Percentiles rank a stretch among this genome's conserved stretches.
These are phyloP conservation scores for Verticillium nonalfalfae DNA, from an alignment of 2,329 filamentous ascomycete genomes.

Conservation along the genomic window DNA sequence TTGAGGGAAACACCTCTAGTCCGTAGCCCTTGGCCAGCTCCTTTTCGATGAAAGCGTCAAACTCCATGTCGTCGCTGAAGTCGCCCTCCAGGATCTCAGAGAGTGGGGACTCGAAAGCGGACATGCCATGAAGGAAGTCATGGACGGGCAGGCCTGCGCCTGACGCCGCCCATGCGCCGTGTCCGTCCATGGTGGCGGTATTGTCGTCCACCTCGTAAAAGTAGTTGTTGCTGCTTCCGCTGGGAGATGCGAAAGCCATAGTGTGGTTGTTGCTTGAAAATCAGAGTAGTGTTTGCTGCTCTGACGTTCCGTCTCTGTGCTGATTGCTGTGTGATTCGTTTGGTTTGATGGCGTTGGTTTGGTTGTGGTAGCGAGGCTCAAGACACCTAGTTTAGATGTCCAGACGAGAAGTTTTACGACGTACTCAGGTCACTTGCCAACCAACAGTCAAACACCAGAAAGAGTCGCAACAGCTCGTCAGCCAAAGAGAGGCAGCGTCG, in stretches of 20 bases:
- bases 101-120: neutral
- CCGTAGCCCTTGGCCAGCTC: neutral
- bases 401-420: constrained; percentile 14
- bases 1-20: neutral
- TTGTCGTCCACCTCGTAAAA: neutral
- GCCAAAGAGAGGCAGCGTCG: neutral
- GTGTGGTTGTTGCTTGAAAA: constrained; percentile 1
- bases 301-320: neutral
- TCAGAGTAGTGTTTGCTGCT: neutral
- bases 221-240: neutral
- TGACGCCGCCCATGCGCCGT: neutral
- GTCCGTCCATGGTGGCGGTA: neutral
- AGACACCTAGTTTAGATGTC: constrained; percentile 11
- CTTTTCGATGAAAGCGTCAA: neutral
- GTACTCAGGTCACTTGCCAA: constrained; percentile 14
- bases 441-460: neutral
- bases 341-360: constrained; percentile 3
- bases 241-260: constrained; percentile 7
- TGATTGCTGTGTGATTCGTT: neutral
- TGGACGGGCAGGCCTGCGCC: neutral
- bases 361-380: constrained; percentile 6
- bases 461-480: neutral
- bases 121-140: neutral
- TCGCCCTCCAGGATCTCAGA: neutral
- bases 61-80: neutral